phyloP scores from a whole-genome alignment of 306 rosid genomes.

The Nissolia schottii region DNA sequence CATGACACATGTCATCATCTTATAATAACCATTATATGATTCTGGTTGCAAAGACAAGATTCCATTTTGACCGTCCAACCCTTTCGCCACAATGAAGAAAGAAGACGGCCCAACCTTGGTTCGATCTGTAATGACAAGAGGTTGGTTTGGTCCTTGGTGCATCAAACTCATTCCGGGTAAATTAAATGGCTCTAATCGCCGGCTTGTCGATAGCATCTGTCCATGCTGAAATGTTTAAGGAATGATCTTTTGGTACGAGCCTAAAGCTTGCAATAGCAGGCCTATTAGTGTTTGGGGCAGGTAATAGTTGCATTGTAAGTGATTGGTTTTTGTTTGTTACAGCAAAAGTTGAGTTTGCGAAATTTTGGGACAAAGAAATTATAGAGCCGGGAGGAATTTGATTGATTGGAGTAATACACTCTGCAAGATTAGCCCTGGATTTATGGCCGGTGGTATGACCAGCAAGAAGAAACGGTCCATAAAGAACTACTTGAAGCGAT shows the following conservation, averaged over 20 bases:
- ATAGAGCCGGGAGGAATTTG: constrained; percentile 53
- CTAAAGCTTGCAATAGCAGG: constrained; percentile 66
- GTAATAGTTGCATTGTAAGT: constrained; percentile 40
- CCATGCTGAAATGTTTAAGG: not conserved
- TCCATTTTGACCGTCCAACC: constrained; percentile 57
- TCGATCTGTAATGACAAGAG: constrained; percentile 42
- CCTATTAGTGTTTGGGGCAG: constrained; percentile 46
- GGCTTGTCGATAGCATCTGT: constrained; percentile 21
- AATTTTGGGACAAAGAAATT: constrained; percentile 47
- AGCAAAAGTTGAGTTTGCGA: constrained; percentile 36
- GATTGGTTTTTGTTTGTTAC: constrained; percentile 51
- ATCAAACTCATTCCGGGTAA: constrained; percentile 64
- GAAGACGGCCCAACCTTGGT: constrained; percentile 23
- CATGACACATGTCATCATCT: no score
- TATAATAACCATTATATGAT: constrained; percentile 55
- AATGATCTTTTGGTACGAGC: constrained; percentile 36
- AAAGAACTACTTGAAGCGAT: constrained; percentile 68
- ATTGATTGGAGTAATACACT: constrained; percentile 74
- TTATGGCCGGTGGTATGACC: constrained; percentile 54
- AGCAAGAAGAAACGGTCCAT: constrained; percentile 73
- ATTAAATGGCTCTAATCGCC: constrained; percentile 67
- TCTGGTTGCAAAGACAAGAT: constrained; percentile 57
- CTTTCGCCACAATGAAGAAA: constrained; percentile 43
- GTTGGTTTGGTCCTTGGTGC: constrained; percentile 40
- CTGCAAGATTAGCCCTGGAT: constrained; percentile 29